A percentile compares a stretch with the other conserved stretches of the same genome.
Evolutionary conservation across 129 eudicot species (phyloP).

Genomic region (Helianthus tuberosus): DNA sequence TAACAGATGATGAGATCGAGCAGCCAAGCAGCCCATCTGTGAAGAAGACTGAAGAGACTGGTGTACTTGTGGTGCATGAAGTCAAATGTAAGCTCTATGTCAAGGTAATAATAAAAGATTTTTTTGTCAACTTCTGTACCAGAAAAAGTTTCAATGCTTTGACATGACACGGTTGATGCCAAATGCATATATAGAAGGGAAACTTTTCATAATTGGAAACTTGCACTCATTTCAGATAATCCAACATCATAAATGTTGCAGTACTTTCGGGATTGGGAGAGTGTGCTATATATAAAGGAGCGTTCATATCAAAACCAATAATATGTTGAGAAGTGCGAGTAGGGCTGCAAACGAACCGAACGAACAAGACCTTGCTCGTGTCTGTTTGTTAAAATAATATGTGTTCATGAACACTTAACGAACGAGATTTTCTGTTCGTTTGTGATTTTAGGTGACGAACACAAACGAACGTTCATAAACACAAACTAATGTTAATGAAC

Average conservation of each 20-base stretch:
- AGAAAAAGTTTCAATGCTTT: background rate
- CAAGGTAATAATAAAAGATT: slow-evolving; percentile 58
- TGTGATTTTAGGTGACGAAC: no score
- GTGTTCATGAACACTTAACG: no score
- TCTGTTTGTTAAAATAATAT: no score
- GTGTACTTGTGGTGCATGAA: slow-evolving; percentile 81
- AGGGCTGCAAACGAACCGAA: no score
- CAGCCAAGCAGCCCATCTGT: slow-evolving; percentile 98
- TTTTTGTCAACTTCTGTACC: background rate
- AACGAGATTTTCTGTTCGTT: no score
- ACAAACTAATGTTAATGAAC: no score
- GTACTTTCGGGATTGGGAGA: background rate
- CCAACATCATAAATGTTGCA: background rate
- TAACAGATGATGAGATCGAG: slow-evolving; percentile 74
- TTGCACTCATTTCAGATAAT: background rate
- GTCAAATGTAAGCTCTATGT: slow-evolving; percentile 95
- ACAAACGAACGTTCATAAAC: no score
- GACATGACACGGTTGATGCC: background rate
- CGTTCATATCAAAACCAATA: no score
- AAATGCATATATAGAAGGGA: background rate
- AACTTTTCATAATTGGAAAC: background rate
- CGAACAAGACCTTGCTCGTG: no score
- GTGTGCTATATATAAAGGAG: background rate
- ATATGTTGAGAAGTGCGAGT: no score
- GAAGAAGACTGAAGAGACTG: slow-evolving; percentile 82